Evolutionary conservation across 2,329 filamentous ascomycete genomes (phyloP), one percentile per base, ranked within the genome.

Genomic region (Neoarthrinium moseri): DNA sequence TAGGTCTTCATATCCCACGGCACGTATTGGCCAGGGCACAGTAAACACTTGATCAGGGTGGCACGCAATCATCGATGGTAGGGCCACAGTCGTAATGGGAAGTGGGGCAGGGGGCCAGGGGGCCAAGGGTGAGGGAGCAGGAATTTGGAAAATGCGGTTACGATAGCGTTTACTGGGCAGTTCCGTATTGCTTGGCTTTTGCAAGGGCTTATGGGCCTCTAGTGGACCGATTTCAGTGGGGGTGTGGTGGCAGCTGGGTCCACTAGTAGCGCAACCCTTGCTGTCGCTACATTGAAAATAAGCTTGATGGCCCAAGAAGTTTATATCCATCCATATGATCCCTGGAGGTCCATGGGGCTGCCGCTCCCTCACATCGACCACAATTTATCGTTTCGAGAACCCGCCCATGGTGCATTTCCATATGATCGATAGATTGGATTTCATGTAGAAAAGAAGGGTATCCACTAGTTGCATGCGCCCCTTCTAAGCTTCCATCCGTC

Each of bases 281-380:
- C 27, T 21, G n/a, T 33, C 38, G 39, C 27, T 21, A 12, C n/a
- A n/a, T n/a, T 33, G 13, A 34, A 43, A 41, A 36, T 44, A 44
- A 44, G 41, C 41, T 44, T 43, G 40, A 33, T 44, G 41, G 11
- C 20, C 11, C 36, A 12, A 32, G 32, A 30, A 36, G 22, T 22
- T 26, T 43, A 43, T 43, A 18, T 30, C 29, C 35, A 37, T 7
- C 26, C 39, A 29, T 15, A 34, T 29, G 17, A 43, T 43, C 39
- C 37, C 37, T 29, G 37, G 10, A 8, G 23, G 12, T 15, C 6
- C 23, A 11, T 29, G 21, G 37, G 10, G 21, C 11, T 24, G 22
- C 13, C n/a, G 8, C 32, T 34, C 32, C 8, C 32, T 11, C n/a
- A 8, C 7, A 12, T 2, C n/a, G 13, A 15, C 18, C 32, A 34